These are phyloP conservation scores for Lactuca saligna DNA, from an alignment of 129 eudicot genomes.

Conservation along the genomic window DNA sequence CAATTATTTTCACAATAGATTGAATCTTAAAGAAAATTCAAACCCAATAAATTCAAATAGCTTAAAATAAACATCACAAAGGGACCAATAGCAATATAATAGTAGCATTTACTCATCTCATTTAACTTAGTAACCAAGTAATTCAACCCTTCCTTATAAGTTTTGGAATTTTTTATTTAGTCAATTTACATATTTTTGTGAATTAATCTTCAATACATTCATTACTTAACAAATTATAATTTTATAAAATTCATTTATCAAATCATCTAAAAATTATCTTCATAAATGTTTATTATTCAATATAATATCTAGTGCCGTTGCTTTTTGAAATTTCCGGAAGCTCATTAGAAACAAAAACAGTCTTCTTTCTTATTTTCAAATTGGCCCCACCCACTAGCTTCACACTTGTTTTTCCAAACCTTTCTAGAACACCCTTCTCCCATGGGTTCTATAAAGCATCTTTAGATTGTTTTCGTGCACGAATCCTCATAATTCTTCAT, in stretches of 20 bases:
- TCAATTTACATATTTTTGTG: not conserved
- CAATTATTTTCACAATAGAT: no score
- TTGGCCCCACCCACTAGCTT: slow-evolving; percentile 31
- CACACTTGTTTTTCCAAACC: slow-evolving; percentile 18
- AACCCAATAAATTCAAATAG: not conserved
- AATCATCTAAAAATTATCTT: not conserved
- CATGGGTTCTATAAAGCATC: slow-evolving; percentile 14
- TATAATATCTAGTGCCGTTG: slow-evolving; percentile 6
- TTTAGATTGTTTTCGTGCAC: slow-evolving; percentile 7
- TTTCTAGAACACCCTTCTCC: slow-evolving; percentile 31
- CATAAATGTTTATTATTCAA: not conserved
- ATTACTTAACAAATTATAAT: no score
- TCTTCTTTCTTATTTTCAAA: not conserved
- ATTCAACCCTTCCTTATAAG: not conserved
- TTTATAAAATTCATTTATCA: not conserved
- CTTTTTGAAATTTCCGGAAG: slow-evolving; percentile 11
- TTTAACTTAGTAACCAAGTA: not conserved
- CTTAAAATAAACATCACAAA: no score
- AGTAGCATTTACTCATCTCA: not conserved
- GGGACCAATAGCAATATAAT: not conserved
- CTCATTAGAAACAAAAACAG: not conserved
- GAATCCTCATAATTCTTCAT: slow-evolving; percentile 9
- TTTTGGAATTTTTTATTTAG: not conserved
- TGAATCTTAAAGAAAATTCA: no score
- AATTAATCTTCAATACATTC: not conserved